These are phyloP conservation scores for Paragyromitra xinjiangensis DNA, from an alignment of 495 filamentous ascomycete species.

Conservation along the genomic window DNA sequence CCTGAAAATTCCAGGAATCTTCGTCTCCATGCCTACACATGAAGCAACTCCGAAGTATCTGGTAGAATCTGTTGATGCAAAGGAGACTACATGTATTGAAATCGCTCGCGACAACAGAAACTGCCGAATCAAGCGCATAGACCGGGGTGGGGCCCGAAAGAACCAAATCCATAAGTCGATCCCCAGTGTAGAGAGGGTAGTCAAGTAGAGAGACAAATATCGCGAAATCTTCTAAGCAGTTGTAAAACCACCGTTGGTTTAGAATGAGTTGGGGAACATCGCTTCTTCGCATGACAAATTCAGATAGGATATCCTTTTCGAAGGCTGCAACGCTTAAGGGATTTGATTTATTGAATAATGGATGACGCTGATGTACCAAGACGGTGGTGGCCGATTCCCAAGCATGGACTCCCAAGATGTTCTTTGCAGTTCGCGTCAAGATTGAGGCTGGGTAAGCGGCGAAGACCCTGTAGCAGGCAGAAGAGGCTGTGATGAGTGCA, in stretches of 20 bases:
- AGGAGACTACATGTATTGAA: background rate
- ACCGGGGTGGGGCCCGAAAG: background rate
- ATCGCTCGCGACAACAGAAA: background rate
- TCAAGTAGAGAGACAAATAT: background rate
- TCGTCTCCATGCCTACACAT: background rate
- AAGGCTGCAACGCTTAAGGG: background rate
- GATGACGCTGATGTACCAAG: background rate
- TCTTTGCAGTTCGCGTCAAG: background rate
- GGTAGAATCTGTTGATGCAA: conserved; percentile 5
- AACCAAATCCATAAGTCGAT: background rate
- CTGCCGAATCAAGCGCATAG: background rate
- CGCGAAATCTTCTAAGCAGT: background rate
- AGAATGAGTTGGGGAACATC: background rate
- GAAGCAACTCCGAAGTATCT: background rate
- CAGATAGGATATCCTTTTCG: background rate
- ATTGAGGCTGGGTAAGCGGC: background rate
- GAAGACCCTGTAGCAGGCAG: background rate
- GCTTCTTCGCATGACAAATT: background rate
- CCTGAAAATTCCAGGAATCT: background rate
- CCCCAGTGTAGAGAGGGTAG: background rate
- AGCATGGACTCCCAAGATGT: background rate
- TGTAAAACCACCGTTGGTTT: background rate
- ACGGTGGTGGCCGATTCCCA: background rate
- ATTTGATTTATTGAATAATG: background rate
- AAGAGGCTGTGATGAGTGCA: background rate